A percentile compares a stretch with the other conserved stretches of the same genome.
phyloP scores from a whole-genome alignment of 2,329 filamentous ascomycete species.

The Trichoderma sp. region DNA sequence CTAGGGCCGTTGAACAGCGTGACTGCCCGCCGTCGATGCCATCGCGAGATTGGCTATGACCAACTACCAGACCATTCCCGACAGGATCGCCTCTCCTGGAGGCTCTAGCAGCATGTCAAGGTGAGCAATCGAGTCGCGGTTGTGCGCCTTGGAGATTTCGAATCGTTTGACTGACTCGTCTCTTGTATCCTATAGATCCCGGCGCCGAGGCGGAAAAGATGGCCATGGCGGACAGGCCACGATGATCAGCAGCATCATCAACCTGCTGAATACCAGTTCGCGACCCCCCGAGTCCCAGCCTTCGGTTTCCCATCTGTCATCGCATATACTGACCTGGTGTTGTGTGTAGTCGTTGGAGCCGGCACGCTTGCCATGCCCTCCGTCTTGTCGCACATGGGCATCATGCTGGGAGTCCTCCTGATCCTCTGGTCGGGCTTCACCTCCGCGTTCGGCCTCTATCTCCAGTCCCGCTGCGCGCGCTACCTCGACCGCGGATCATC shows the following conservation, averaged over 20 bases:
- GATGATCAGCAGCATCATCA: constrained; percentile 89
- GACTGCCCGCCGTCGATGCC: background rate
- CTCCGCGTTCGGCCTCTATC: constrained; percentile 89
- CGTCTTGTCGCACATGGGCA: constrained; percentile 93
- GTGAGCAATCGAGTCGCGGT: constrained; percentile 36
- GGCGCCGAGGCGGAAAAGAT: constrained; percentile 69
- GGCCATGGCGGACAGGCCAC: constrained; percentile 76
- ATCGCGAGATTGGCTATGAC: constrained; percentile 49
- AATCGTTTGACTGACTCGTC: constrained; percentile 21
- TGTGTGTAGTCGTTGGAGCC: constrained; percentile 79
- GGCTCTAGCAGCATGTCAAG: constrained; percentile 53
- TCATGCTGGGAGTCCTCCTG: constrained; percentile 77
- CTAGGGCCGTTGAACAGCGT: constrained; percentile 2
- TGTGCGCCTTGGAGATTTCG: background rate
- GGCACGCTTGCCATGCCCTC: constrained; percentile 95
- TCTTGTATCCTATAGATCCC: constrained; percentile 46
- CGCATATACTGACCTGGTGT: constrained; percentile 5
- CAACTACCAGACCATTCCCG: constrained; percentile 56
- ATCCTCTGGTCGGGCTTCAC: constrained; percentile 91
- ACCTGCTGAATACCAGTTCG: constrained; percentile 93
- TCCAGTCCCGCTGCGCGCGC: constrained; percentile 88
- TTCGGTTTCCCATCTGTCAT: constrained; percentile 24
- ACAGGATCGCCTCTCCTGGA: constrained; percentile 49
- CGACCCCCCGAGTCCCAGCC: constrained; percentile 15
- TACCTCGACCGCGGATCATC: constrained; percentile 88